Evolutionary conservation across 768 basidiomycete species (phyloP).

Genomic region (Boletus tomentosulus): DNA sequence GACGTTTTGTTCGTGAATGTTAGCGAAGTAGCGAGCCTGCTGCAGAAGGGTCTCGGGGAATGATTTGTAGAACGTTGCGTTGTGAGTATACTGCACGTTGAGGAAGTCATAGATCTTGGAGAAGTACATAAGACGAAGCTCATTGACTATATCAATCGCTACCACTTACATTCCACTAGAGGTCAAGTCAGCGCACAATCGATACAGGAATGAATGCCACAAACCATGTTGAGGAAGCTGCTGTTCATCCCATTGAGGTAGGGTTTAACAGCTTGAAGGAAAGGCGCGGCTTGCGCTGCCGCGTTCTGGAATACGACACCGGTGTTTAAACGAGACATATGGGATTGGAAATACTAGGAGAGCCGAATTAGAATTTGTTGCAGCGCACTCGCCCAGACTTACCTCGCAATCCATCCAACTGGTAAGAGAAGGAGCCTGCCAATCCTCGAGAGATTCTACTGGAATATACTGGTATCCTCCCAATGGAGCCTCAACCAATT

Average conservation of each 20-base stretch:
- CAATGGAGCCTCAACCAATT: slow-evolving; percentile 67
- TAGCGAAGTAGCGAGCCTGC: slow-evolving; percentile 68
- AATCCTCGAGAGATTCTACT: slow-evolving; percentile 53
- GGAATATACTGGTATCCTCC: slow-evolving; percentile 86
- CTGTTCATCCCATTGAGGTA: slow-evolving; percentile 63
- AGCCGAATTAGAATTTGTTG: neutral
- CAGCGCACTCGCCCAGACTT: neutral
- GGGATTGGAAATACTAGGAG: slow-evolving; percentile 25
- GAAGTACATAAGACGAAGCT: neutral
- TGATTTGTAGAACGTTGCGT: slow-evolving; percentile 69
- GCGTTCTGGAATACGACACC: slow-evolving; percentile 50
- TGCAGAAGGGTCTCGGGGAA: slow-evolving; percentile 67
- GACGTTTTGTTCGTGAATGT: slow-evolving; percentile 73
- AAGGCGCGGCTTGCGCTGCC: slow-evolving; percentile 51
- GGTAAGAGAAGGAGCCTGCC: slow-evolving; percentile 58
- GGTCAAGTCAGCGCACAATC: slow-evolving; percentile 8
- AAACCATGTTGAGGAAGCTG: slow-evolving; percentile 62
- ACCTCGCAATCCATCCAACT: slow-evolving; percentile 68
- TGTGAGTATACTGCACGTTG: slow-evolving; percentile 72
- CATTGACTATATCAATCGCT: neutral
- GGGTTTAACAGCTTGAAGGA: slow-evolving; percentile 62
- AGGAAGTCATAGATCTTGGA: slow-evolving; percentile 71
- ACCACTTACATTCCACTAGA: slow-evolving; percentile 68
- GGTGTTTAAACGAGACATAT: slow-evolving; percentile 20
- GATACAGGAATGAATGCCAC: slow-evolving; percentile 24